Conservation (phyloP, 2,329 filamentous ascomycete species). For the Aureobasidium sp. region DNA sequence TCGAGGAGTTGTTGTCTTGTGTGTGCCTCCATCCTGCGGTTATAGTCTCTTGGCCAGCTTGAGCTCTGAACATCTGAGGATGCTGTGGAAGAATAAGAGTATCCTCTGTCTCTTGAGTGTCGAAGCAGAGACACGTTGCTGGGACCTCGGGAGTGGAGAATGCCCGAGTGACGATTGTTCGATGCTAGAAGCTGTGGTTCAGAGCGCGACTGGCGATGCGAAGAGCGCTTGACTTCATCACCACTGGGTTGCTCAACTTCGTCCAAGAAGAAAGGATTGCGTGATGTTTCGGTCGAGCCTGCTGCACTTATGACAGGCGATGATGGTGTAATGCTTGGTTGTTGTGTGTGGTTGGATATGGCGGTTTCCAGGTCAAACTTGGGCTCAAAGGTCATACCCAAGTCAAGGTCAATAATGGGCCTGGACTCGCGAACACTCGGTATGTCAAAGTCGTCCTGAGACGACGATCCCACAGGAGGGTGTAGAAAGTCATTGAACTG, state of each 20-base stretch:
- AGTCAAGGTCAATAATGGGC: slow-evolving; percentile 42
- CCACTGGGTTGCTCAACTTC: slow-evolving; percentile 30
- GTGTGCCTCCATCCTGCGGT: slow-evolving; percentile 19
- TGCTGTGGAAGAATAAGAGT: slow-evolving; percentile 19
- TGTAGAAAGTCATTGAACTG: slow-evolving; percentile 33
- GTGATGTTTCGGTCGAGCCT: slow-evolving; percentile 33
- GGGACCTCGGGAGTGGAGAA: slow-evolving; percentile 28
- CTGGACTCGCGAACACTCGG: slow-evolving; percentile 30
- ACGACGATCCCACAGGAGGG: slow-evolving; percentile 16
- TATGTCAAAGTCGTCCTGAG: slow-evolving; percentile 25
- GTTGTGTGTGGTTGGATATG: slow-evolving; percentile 23
- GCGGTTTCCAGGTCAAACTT: slow-evolving; percentile 15
- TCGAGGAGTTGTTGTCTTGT: slow-evolving; percentile 18
- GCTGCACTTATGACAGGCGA: slow-evolving; percentile 25
- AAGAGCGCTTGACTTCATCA: slow-evolving; percentile 27
- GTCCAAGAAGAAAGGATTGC: slow-evolving; percentile 45
- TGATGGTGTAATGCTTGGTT: slow-evolving; percentile 36
- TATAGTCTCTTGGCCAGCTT: slow-evolving; percentile 18
- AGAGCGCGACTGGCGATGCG: slow-evolving; percentile 31
- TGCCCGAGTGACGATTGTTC: slow-evolving; percentile 24
- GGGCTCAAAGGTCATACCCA: slow-evolving; percentile 25
- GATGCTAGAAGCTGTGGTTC: slow-evolving; percentile 24
- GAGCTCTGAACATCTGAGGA: slow-evolving; percentile 20
- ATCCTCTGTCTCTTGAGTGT: slow-evolving; percentile 15
- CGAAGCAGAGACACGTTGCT: slow-evolving; percentile 28